Percentiles rank a stretch among this genome's conserved stretches.
Conservation (phyloP, 176 grass and related monocot species). For the Bonia amplexicaulis region DNA sequence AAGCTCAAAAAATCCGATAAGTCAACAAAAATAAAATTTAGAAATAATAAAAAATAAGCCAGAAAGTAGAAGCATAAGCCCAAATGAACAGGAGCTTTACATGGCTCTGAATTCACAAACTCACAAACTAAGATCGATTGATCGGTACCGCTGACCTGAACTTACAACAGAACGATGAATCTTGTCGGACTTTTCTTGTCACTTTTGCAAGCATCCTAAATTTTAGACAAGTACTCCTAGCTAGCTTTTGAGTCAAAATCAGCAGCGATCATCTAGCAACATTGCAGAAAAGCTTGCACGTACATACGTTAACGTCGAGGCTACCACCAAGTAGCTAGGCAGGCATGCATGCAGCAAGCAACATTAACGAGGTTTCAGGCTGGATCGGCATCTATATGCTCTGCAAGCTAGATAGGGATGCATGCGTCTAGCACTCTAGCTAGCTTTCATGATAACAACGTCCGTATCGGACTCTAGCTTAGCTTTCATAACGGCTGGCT, state of each 20-base stretch:
- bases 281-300: not conserved
- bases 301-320: not conserved
- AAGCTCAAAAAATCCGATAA: too few species aligned
- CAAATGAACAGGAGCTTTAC: not conserved
- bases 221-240: too few species aligned
- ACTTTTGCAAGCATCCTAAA: not conserved
- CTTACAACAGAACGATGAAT: constrained; percentile 17
- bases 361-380: not conserved
- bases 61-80: too few species aligned
- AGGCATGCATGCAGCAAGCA: not conserved
- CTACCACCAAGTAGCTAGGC: not conserved
- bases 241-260: not conserved
- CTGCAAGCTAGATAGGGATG: not conserved
- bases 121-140: constrained; percentile 19
- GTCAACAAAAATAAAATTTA: too few species aligned
- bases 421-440: not conserved
- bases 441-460: not conserved
- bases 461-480: too few species aligned
- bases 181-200: constrained; percentile 32
- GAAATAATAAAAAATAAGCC: too few species aligned
- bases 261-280: not conserved
- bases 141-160: constrained; percentile 13
- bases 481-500: too few species aligned
- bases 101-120: constrained; percentile 37
- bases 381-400: not conserved